Evolutionary conservation across 2,329 filamentous ascomycete species (phyloP), one percentile per base, ranked within the genome.

Genomic region (Rhinocladiella similis): DNA sequence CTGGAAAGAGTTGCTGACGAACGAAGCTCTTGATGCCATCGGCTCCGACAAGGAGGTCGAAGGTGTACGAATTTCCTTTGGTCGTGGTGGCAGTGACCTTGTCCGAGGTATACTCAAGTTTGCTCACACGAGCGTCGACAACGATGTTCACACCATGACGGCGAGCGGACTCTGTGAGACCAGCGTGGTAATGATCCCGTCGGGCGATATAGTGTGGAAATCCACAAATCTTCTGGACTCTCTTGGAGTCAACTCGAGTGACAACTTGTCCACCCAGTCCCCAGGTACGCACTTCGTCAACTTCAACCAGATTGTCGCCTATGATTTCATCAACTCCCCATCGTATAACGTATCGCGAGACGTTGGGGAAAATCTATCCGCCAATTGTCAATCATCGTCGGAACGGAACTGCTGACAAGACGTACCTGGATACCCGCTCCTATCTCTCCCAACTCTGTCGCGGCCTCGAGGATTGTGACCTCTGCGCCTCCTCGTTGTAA

Each of bases 151-250:
- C 73, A 1, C 76, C 77, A 7, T 70, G 63, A 14, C 68, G 60
- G 16, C 67, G 59, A 1, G 75, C 75, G 6, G 75, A 66, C 18
- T 72, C 64, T 10, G 72, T 69, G 2, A 80, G 65, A 14, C 75
- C 74, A 14, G 69, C 66, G 56, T 80, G 77, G 3, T 80, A 68
- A 64, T 80, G 75, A 5, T 75, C 75, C 4, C 76, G 68, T 50
- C 79, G 76, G 3, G 42, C 56, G 42, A 48, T 41, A 33, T 45
- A 50, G 49, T 53, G 52, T 12, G 48, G 52, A 25, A 47, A 48
- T 6, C 53, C 52, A 18, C 47, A 39, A 19, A 12, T 36, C 19
- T 42, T 53, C 10, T 50, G 49, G 13, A 60, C 36, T 20, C 35
- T 52, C 12, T 42, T 10, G 14, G 43, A 48, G 18, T 57, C 50